phyloP scores from a whole-genome alignment of 1,139 yeast genomes.

The Sugiyamaella neomexicana region DNA sequence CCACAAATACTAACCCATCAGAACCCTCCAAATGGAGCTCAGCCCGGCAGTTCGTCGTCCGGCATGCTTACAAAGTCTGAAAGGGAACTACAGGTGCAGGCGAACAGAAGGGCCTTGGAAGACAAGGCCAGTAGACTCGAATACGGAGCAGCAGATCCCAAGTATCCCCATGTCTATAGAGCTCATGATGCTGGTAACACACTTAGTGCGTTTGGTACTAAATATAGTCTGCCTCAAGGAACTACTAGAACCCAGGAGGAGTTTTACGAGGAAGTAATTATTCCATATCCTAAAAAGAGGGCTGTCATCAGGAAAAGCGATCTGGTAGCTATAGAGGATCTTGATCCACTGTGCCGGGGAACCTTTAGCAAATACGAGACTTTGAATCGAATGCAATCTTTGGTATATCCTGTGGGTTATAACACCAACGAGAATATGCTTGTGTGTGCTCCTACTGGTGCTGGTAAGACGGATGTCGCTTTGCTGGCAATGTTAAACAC shows the following conservation, averaged over 20 bases:
- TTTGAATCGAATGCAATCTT: constrained; percentile 85
- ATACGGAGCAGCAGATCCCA: constrained; percentile 16
- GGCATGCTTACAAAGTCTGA: constrained; percentile 15
- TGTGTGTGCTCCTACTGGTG: constrained; percentile 99
- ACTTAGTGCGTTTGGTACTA: constrained; percentile 75
- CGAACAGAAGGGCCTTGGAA: constrained; percentile 14
- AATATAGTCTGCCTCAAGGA: constrained; percentile 77
- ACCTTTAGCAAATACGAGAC: constrained; percentile 79
- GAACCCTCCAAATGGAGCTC: neutral
- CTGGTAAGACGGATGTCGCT: constrained; percentile 98
- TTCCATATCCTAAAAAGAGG: constrained; percentile 68
- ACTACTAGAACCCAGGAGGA: constrained; percentile 60
- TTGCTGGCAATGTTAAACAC: constrained; percentile 77
- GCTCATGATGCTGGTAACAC: constrained; percentile 67
- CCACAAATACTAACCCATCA: neutral
- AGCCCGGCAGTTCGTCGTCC: neutral
- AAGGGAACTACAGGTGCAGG: constrained; percentile 13
- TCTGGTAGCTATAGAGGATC: constrained; percentile 57
- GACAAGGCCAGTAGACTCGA: constrained; percentile 16
- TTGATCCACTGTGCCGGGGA: constrained; percentile 78
- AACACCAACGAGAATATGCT: constrained; percentile 93
- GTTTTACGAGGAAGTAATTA: constrained; percentile 77
- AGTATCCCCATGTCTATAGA: constrained; percentile 87
- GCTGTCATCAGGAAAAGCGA: constrained; percentile 51
- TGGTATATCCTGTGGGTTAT: constrained; percentile 90